Evolutionary conservation across 495 filamentous ascomycete genomes (phyloP), one percentile per base, ranked within the genome.

Genomic region (Penicillium waksmanii): DNA sequence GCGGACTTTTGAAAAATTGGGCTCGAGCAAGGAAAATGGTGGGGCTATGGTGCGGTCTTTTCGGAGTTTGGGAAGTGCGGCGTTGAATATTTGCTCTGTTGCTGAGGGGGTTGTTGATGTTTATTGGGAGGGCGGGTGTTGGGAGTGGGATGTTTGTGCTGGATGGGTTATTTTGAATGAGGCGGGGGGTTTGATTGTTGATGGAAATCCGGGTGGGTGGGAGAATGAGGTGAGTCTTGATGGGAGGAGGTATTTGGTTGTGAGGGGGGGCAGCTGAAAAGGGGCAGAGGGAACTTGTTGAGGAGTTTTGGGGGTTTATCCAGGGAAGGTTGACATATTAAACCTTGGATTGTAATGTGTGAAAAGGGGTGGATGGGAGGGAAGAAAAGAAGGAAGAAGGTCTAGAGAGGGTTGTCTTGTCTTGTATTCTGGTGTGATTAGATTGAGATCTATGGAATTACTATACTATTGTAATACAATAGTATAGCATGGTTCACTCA

Each of bases 41-140:
- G 93, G 93, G 0, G 83, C 82, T 18, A 96, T 97, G 93, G 91
- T 95, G 40, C 92, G 95, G 59, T 83, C 84, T 3, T 69, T 97
- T 43, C 76, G 93, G 23, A 86, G 80, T 66, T 65, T 93, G 63
- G 93, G 93, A 1, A 87, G 82, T 47, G 93, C 93, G 11, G 93
- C 92, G 31, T 73, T 97, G 66, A 96, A 96, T 66, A 67, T 96
- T 15, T 95, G 90, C 56, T 82, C 80, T n/a, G 87, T 93, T 43
- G 93, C 93, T 15, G 81, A 84, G 1, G 94, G 93, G 1, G 83
- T 85, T 63, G 61, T 95, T 33, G 93, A 97, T 75, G 53, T 87
- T 33, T 97, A 96, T 64, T 97, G 94, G 93, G 93, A 97, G 67
- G 92, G 90, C 13, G 93, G 94, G 8, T 94, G 90, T 70, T 97